A percentile compares a stretch with the other conserved stretches of the same genome.
phyloP scores from a whole-genome alignment of 768 basidiomycete species.

The Calocybe gangraenosa region DNA sequence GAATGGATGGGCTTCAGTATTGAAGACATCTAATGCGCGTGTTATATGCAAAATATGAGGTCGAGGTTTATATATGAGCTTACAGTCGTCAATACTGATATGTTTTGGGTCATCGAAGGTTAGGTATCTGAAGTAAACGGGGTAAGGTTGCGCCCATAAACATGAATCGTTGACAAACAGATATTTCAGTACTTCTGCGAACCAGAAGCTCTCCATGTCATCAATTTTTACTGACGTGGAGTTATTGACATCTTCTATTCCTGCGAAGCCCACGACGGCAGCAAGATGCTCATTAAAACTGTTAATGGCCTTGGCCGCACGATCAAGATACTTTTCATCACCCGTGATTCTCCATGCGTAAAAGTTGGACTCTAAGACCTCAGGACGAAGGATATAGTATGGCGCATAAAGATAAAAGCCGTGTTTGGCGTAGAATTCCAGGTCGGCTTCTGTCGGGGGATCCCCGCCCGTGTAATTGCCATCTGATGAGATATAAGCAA shows the following conservation, averaged over 20 bases:
- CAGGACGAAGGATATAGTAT: conserved; percentile 65
- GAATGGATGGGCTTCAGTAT: conserved; percentile 70
- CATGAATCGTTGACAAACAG: conserved; percentile 33
- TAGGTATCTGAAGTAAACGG: conserved; percentile 42
- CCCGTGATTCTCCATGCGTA: conserved; percentile 75
- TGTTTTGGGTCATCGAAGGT: conserved; percentile 67
- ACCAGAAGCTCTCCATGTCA: conserved; percentile 65
- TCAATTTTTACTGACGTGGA: conserved; percentile 40
- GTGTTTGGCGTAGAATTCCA: conserved; percentile 54
- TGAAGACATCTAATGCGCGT: conserved; percentile 46
- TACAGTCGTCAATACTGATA: conserved; percentile 63
- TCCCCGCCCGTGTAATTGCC: conserved; percentile 53
- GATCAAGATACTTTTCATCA: conserved; percentile 59
- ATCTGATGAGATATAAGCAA: conserved; percentile 57
- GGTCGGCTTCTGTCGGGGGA: conserved; percentile 31
- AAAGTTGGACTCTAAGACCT: conserved; percentile 78
- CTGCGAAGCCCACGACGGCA: conserved; percentile 39
- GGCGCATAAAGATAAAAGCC: conserved; percentile 57
- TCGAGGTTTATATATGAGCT: conserved; percentile 15
- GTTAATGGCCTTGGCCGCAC: conserved; percentile 51
- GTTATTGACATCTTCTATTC: conserved; percentile 53
- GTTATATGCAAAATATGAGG: conserved; percentile 4
- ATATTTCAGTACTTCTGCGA: conserved; percentile 73
- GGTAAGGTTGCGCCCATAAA: not conserved
- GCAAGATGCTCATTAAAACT: conserved; percentile 54